Conservation (phyloP, 2,329 filamentous ascomycete genomes). For the Macroventuria anomochaeta region DNA sequence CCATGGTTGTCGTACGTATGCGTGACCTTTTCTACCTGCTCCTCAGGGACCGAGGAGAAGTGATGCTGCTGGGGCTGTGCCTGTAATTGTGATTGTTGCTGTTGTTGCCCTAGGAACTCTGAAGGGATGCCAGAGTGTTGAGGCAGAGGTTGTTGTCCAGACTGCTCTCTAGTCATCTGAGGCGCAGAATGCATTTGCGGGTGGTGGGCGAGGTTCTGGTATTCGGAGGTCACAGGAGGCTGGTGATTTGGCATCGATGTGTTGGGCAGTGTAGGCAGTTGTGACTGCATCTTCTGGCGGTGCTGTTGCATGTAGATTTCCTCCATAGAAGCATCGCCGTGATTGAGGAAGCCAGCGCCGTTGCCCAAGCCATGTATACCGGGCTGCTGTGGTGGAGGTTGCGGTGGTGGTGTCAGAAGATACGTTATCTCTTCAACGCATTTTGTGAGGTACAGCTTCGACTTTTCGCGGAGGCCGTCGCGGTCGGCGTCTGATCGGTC, state of each 20-base stretch:
- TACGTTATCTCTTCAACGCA: conserved; percentile 73
- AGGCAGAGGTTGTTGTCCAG: conserved; percentile 49
- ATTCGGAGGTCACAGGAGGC: conserved; percentile 52
- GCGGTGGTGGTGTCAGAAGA: conserved; percentile 68
- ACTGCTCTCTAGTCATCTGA: conserved; percentile 54
- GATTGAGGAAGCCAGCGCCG: conserved; percentile 52
- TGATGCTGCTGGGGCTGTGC: conserved; percentile 43
- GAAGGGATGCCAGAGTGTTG: conserved; percentile 43
- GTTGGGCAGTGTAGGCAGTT: conserved; percentile 45
- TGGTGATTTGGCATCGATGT: conserved; percentile 67
- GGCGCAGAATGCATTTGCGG: conserved; percentile 50
- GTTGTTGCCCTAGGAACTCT: conserved; percentile 49
- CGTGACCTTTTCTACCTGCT: conserved; percentile 63
- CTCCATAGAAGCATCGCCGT: conserved; percentile 63
- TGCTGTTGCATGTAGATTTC: conserved; percentile 66
- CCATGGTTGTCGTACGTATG: conserved; percentile 66
- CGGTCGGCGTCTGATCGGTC: conserved; percentile 59
- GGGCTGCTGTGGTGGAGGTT: conserved; percentile 63
- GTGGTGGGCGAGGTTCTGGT: conserved; percentile 48
- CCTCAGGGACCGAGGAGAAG: conserved; percentile 57
- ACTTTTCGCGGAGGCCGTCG: conserved; percentile 67
- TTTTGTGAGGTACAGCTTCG: conserved; percentile 67
- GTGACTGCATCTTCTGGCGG: conserved; percentile 59
- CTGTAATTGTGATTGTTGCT: conserved; percentile 10
- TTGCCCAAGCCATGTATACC: conserved; percentile 46